A percentile compares a stretch with the other conserved stretches of the same genome.
Conservation (phyloP, 1,284 basidiomycete genomes). For the Cutaneotrichosporon sp. region DNA sequence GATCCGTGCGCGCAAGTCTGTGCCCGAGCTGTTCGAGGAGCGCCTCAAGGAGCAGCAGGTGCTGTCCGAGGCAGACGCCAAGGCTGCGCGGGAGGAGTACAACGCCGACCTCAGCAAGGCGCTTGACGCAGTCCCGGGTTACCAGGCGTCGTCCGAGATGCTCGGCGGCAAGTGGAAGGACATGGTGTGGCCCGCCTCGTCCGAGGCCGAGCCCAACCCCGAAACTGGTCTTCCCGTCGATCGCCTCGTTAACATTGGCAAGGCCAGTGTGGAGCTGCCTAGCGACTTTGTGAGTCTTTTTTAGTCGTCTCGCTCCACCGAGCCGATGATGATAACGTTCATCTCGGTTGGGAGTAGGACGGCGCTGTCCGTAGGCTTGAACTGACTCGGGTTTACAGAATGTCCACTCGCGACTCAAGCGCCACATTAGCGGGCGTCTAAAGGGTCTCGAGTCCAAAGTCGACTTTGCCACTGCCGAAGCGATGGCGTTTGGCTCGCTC, state of each 20-base stretch:
- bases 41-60: conserved; percentile 62
- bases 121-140: conserved; percentile 54
- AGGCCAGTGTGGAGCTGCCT: conserved; percentile 65
- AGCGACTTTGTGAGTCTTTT: conserved; percentile 70
- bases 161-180: conserved; percentile 60
- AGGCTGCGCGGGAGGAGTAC: conserved; percentile 55
- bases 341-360: no score
- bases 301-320: not conserved
- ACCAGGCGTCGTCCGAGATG: conserved; percentile 55
- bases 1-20: conserved; percentile 67
- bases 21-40: conserved; percentile 74
- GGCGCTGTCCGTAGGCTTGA: no score
- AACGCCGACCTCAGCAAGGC: conserved; percentile 59
- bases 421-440: conserved; percentile 73
- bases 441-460: conserved; percentile 65
- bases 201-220: conserved; percentile 55
- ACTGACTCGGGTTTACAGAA: conserved; percentile 51
- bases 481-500: conserved; percentile 76
- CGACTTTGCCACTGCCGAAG: conserved; percentile 85
- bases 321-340: not conserved
- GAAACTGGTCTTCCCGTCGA: conserved; percentile 62
- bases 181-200: conserved; percentile 65
- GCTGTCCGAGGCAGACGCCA: conserved; percentile 54
- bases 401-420: conserved; percentile 68
- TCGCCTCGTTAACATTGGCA: conserved; percentile 57